Base-by-base conservation (phyloP, 73 alveolate species). In the Paramecium primaurelia region DNA sequence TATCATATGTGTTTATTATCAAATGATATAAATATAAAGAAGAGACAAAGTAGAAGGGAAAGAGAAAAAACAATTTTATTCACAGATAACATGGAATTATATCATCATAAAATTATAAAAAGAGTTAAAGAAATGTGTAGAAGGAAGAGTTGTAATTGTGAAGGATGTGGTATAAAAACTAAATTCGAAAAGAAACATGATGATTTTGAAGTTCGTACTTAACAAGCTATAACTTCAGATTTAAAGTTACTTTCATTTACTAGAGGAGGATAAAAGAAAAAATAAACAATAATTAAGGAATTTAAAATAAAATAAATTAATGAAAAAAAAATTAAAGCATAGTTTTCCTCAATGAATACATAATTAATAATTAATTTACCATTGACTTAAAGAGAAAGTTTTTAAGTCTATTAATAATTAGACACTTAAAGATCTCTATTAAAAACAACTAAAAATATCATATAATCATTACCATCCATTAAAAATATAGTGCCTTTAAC, bases 121-220 rank as follows among this genome's bases (percentile, higher is more conserved):
- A 64, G 84, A 3, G 12, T 64, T 64, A 64, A 64, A 64, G 84
- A 64, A 32, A 64, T 64, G 14, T 32, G 84, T 7, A 28, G 84
- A 64, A 64, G 84, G 14, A 64, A 18, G 30, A 64, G 84, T 34
- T 64, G 84, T 64, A 32, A 14, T 25, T 64, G 84, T 64, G 47
- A 14, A 64, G 42, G 47, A 32, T 64, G 84, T 28, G 84, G 84
- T 32, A 64, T 64, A 32, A 64, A 64, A 64, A 64, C 84, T 28
- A 34, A 32, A 11, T 64, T 64, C 28, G 84, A 64, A 64, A 64
- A 32, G 84, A 64, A 64, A 64, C 42, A 64, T 28, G 84, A 64
- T 64, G 84, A 64, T 64, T 64, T 64, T 34, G 84, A 64, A 64
- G 84, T 34, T 64, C 84, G 84, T 14, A 64, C 84, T 64, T 32